Percentiles rank a stretch among this genome's conserved stretches.
Evolutionary conservation across 345 rosid species (phyloP).

Genomic region (Eucalyptus marginata): DNA sequence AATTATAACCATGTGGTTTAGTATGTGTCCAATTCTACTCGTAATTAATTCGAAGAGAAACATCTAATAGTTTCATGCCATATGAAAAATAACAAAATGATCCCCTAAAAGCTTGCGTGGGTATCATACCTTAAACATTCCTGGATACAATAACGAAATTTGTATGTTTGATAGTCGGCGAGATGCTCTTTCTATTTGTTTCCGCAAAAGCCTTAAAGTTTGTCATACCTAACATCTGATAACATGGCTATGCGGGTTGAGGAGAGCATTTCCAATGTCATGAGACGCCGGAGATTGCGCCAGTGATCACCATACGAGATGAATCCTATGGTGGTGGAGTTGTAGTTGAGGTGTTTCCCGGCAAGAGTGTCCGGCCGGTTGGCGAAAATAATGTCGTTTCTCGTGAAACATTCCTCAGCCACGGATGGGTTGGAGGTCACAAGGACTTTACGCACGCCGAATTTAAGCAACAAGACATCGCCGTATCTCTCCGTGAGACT

Average conservation of each 20-base stretch:
- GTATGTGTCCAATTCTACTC: background rate
- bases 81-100: background rate
- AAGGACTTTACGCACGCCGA: background rate
- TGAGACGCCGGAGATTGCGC: background rate
- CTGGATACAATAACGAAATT: background rate
- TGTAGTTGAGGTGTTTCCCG: background rate
- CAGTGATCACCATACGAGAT: background rate
- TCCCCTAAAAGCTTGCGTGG: background rate
- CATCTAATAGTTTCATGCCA: background rate
- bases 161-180: background rate
- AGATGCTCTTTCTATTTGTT: background rate
- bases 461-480: background rate
- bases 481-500: background rate
- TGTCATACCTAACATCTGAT: background rate
- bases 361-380: background rate
- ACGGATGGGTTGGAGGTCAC: background rate
- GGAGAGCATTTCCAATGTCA: background rate
- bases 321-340: background rate
- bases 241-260: background rate
- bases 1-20: background rate
- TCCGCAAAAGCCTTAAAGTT: background rate
- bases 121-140: background rate
- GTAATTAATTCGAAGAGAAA: background rate
- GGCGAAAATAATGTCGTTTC: background rate
- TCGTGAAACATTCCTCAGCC: background rate